Percentiles rank a stretch among this genome's conserved stretches.
These are phyloP conservation scores for Annona squamosa DNA, from an alignment of 164 flowering plant species.

Conservation along the genomic window DNA sequence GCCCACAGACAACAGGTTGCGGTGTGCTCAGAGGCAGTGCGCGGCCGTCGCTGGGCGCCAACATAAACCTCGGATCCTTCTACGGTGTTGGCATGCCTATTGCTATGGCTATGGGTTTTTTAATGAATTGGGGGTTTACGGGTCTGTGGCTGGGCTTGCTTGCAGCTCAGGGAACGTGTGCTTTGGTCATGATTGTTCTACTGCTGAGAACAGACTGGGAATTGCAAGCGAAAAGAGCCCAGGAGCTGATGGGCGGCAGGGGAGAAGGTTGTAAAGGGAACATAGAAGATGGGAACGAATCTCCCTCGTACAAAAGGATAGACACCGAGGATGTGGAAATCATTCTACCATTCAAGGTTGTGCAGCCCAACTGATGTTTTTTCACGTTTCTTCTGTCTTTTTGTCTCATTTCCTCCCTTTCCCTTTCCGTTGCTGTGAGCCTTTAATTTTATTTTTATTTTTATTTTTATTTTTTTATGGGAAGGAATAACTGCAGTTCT, in stretches of 20 bases:
- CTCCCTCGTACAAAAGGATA: not conserved
- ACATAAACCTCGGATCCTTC: slow-evolving; percentile 49
- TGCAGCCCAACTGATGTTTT: not conserved
- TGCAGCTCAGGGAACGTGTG: slow-evolving; percentile 20
- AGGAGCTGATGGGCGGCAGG: slow-evolving; percentile 13
- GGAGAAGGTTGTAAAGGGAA: not conserved
- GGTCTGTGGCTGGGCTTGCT: slow-evolving; percentile 26
- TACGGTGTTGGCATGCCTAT: slow-evolving; percentile 60
- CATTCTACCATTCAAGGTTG: slow-evolving; percentile 5
- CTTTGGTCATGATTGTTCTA: slow-evolving; percentile 9
- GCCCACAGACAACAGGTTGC: slow-evolving; percentile 58
- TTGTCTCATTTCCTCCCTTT: not conserved
- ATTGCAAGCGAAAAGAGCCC: slow-evolving; percentile 17
- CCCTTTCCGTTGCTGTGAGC: not conserved
- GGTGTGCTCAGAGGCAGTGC: slow-evolving; percentile 65
- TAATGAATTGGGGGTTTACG: slow-evolving; percentile 13
- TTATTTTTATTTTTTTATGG: too few species aligned
- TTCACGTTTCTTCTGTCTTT: not conserved
- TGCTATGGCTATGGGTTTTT: slow-evolving; percentile 28
- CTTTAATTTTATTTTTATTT: not conserved
- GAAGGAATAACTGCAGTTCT: not conserved
- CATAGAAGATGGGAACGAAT: slow-evolving; percentile 1
- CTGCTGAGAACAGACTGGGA: slow-evolving; percentile 22
- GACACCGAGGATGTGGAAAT: not conserved
- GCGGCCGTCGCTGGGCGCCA: slow-evolving; percentile 44